Base-by-base conservation (phyloP, 2,329 filamentous ascomycete species). In the Ilyonectria mors-panacis region DNA sequence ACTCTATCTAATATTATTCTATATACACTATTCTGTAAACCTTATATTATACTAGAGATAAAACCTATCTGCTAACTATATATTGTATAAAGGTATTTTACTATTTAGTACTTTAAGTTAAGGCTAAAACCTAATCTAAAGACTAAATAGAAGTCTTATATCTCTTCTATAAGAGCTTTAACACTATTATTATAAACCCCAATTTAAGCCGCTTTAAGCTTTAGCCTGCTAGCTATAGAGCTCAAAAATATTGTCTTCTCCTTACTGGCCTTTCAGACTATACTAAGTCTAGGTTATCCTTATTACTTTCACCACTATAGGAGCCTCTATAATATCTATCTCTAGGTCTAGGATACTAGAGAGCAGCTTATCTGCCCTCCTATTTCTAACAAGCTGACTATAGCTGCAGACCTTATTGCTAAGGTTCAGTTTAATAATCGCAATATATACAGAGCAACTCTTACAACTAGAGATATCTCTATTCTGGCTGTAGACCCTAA, bases 351-450 rank as follows among this genome's bases (percentile, higher is more conserved):
- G 39, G 59, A 61, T 61, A 26, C 15, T 35, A 47, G 33, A 7
- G 48, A 19, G 17, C 13, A 61, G 23, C 48, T 61, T 15, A 12
- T 61, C 59, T 61, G 59, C 35, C 58, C 58, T 54, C 58, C 48
- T 8, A 61, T 55, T 55, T 48, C 59, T 23, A n/a, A 61, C 26
- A 61, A 61, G 13, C 37, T 61, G n/a, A 55, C 37, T 19, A 61
- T 26, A 1, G 26, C 35, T 17, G 50, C 50, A 15, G 48, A 61
- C 17, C 59, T 55, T 37, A n/a, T 61, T n/a, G 48, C 59, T 10
- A 61, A 54, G 3, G 48, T 61, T 6, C 21, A 26, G 37, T 55
- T 33, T 5, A 54, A 13, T 13, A 28, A 61, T 19, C 37, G 50
- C 6, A 4, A 61, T n/a, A 61, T 26, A 39, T 55, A n/a, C 26